phyloP scores from a whole-genome alignment of 2,329 filamentous ascomycete genomes.

The Colletotrichum spaethianum region DNA sequence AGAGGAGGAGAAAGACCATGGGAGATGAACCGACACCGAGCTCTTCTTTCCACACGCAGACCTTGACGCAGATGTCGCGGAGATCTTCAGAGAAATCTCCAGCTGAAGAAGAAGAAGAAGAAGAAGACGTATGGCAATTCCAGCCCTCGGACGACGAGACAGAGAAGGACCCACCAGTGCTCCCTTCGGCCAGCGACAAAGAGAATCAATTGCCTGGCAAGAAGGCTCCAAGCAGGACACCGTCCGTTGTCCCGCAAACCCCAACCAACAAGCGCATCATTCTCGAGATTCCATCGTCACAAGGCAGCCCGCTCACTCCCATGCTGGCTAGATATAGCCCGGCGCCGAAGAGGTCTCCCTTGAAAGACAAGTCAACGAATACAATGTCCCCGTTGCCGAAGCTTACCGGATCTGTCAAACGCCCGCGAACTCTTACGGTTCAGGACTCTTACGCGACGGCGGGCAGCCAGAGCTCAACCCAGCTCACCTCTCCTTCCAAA shows the following conservation, averaged over 20 bases:
- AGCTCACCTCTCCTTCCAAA: slow-evolving; percentile 32
- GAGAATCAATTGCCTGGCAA: slow-evolving; percentile 40
- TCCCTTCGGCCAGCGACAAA: slow-evolving; percentile 57
- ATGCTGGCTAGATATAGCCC: slow-evolving; percentile 57
- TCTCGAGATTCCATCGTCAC: slow-evolving; percentile 62
- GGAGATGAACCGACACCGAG: slow-evolving; percentile 48
- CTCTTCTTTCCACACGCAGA: slow-evolving; percentile 58
- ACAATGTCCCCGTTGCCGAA: slow-evolving; percentile 33
- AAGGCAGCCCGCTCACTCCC: slow-evolving; percentile 58
- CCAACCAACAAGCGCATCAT: slow-evolving; percentile 51
- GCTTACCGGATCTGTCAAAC: slow-evolving; percentile 41
- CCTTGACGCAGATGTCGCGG: slow-evolving; percentile 58
- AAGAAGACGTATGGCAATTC: slow-evolving; percentile 44
- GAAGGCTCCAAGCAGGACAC: slow-evolving; percentile 47
- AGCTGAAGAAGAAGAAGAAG: slow-evolving; percentile 30
- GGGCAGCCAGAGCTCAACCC: slow-evolving; percentile 35
- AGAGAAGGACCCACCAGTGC: slow-evolving; percentile 45
- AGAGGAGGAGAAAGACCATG: slow-evolving; percentile 47
- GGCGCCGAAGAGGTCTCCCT: slow-evolving; percentile 53
- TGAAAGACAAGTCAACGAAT: slow-evolving; percentile 53
- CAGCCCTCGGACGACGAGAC: slow-evolving; percentile 58
- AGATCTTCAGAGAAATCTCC: slow-evolving; percentile 56
- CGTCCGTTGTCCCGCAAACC: slow-evolving; percentile 59
- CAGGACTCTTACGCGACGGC: slow-evolving; percentile 61
- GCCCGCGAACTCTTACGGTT: slow-evolving; percentile 54